A percentile compares a stretch with the other conserved stretches of the same genome.
phyloP scores from a whole-genome alignment of 495 filamentous ascomycete species.

The Delitschia confertaspora region DNA sequence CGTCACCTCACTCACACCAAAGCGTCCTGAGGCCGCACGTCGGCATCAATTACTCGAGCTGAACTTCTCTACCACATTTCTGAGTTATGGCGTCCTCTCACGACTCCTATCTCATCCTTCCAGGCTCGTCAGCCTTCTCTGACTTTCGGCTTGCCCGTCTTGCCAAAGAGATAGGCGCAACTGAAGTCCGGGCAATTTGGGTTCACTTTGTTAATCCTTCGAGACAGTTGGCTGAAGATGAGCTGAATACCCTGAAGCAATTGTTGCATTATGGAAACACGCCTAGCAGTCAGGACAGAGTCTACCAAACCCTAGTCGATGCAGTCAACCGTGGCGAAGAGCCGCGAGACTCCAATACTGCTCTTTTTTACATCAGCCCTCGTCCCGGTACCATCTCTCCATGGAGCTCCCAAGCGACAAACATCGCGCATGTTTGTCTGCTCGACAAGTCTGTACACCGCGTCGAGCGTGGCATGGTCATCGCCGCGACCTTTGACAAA shows the following conservation, averaged over 20 bases:
- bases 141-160: slow-evolving; percentile 36
- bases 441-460: slow-evolving; percentile 62
- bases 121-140: slow-evolving; percentile 35
- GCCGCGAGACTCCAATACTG: slow-evolving; percentile 36
- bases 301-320: slow-evolving; percentile 31
- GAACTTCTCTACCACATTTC: too few species aligned
- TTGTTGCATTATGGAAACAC: slow-evolving; percentile 56
- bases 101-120: slow-evolving; percentile 25
- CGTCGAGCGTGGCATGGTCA: slow-evolving; percentile 76
- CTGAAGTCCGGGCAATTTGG: slow-evolving; percentile 53
- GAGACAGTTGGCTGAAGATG: slow-evolving; percentile 26
- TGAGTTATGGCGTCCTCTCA: slow-evolving; percentile 18
- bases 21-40: too few species aligned
- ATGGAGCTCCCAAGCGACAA: slow-evolving; percentile 95
- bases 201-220: slow-evolving; percentile 51
- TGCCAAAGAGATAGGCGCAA: slow-evolving; percentile 41
- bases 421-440: slow-evolving; percentile 86
- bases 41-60: too few species aligned
- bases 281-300: slow-evolving; percentile 34
- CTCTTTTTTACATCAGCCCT: slow-evolving; percentile 61
- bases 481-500: slow-evolving; percentile 53
- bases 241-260: slow-evolving; percentile 46
- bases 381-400: slow-evolving; percentile 80
- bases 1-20: too few species aligned
- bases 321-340: slow-evolving; percentile 32